Evolutionary conservation across 139 green algal species (phyloP).

Genomic region (Astrephomene gubernaculifera): DNA sequence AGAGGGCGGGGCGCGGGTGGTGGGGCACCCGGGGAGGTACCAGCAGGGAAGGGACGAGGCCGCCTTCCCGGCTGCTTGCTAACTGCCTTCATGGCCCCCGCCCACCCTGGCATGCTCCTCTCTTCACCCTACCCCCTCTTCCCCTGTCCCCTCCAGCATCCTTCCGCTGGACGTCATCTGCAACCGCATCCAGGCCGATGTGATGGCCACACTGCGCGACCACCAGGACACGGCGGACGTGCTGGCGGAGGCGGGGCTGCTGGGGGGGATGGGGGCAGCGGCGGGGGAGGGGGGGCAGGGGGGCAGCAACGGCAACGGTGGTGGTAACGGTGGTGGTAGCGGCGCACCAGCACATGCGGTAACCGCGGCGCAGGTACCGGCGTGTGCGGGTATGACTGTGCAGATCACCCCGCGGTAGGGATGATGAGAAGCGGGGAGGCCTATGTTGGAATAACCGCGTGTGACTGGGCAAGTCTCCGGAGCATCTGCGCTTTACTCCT

Average conservation of each 20-base stretch:
- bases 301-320: conserved; percentile 9
- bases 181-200: conserved; percentile 57
- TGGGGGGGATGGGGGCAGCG: no score
- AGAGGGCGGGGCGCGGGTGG: no score
- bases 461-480: no score
- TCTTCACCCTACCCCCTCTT: neutral
- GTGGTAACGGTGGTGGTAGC: no score
- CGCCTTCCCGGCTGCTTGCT: neutral
- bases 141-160: conserved; percentile 44
- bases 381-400: neutral
- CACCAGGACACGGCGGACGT: conserved; percentile 46
- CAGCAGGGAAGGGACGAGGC: neutral
- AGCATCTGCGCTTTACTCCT: no score
- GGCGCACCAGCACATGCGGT: no score
- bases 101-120: neutral
- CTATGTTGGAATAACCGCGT: no score
- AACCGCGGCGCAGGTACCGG: neutral
- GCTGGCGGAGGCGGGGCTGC: conserved; percentile 21
- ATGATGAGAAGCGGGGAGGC: no score
- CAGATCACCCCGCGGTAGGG: neutral
- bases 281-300: no score
- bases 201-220: conserved; percentile 59
- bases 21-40: no score
- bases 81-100: no score
- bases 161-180: conserved; percentile 58